These are phyloP conservation scores for Juglanconis oblonga DNA, from an alignment of 2,329 filamentous ascomycete genomes.

Conservation along the genomic window DNA sequence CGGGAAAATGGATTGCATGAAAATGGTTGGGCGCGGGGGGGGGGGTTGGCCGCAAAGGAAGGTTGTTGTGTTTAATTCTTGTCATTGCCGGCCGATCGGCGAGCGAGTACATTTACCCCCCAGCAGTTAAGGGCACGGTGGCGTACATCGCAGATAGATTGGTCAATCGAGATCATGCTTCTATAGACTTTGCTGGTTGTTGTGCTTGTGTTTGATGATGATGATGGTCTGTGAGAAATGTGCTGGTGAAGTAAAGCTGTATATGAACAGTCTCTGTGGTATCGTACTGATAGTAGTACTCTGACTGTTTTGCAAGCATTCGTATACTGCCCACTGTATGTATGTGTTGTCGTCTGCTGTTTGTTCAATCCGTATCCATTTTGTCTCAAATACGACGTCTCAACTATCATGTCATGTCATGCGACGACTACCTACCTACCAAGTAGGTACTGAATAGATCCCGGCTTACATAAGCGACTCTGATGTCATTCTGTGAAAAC, in stretches of 20 bases:
- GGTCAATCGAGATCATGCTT: slow-evolving; percentile 13
- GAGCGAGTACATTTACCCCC: slow-evolving; percentile 9
- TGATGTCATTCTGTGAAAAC: slow-evolving; percentile 9
- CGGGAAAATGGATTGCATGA: slow-evolving; percentile 12
- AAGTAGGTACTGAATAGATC: background rate
- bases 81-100: slow-evolving; percentile 2
- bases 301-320: too few species aligned
- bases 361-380: too few species aligned
- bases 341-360: too few species aligned
- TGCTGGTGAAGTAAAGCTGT: too few species aligned
- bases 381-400: too few species aligned
- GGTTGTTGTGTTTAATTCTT: slow-evolving; percentile 9
- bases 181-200: background rate
- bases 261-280: background rate
- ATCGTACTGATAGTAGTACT: background rate
- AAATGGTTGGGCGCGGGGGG: background rate
- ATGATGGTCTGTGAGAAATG: too few species aligned
- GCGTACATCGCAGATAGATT: slow-evolving; percentile 18
- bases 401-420: too few species aligned
- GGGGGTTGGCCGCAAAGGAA: background rate
- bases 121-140: slow-evolving; percentile 7
- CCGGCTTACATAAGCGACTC: slow-evolving; percentile 4
- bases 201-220: background rate
- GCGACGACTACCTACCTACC: too few species aligned
- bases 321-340: too few species aligned